Conservation (phyloP, 805 yeast species). For the Nakazawaea wyomingensis region DNA sequence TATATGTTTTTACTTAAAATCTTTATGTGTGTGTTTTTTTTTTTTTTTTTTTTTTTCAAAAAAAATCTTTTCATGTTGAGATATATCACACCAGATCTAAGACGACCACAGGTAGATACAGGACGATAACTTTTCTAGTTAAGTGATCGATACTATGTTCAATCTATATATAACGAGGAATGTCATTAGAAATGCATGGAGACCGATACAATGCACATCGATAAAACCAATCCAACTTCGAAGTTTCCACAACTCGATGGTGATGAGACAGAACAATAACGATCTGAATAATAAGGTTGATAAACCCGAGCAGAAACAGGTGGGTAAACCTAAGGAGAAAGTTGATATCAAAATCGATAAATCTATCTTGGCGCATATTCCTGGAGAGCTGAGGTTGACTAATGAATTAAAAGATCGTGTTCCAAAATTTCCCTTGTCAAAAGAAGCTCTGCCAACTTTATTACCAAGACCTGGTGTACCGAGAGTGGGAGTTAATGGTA, state of each 20-base stretch:
- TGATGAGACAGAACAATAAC: background rate
- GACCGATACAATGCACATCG: background rate
- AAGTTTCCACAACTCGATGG: background rate
- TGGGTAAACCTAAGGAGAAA: background rate
- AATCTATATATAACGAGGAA: background rate
- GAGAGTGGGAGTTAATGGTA: slow-evolving; percentile 45
- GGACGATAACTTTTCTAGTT: no score
- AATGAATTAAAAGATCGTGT: slow-evolving; percentile 53
- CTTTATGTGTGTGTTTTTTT: background rate
- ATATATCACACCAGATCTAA: no score
- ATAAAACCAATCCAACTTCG: background rate
- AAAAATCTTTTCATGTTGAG: no score
- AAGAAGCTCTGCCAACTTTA: slow-evolving; percentile 59
- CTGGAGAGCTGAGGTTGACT: slow-evolving; percentile 43
- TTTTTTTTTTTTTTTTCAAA: background rate
- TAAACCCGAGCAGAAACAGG: no score
- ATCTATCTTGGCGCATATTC: slow-evolving; percentile 42
- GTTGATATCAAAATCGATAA: slow-evolving; percentile 16
- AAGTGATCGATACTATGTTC: background rate
- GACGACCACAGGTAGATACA: no score
- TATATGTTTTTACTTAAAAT: background rate
- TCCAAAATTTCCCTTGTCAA: slow-evolving; percentile 62
- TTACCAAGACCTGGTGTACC: slow-evolving; percentile 79
- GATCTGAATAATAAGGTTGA: background rate
- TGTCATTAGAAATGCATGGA: background rate